Evolutionary conservation across 805 yeast genomes (phyloP).

Genomic region (Lipomyces mesembrius): DNA sequence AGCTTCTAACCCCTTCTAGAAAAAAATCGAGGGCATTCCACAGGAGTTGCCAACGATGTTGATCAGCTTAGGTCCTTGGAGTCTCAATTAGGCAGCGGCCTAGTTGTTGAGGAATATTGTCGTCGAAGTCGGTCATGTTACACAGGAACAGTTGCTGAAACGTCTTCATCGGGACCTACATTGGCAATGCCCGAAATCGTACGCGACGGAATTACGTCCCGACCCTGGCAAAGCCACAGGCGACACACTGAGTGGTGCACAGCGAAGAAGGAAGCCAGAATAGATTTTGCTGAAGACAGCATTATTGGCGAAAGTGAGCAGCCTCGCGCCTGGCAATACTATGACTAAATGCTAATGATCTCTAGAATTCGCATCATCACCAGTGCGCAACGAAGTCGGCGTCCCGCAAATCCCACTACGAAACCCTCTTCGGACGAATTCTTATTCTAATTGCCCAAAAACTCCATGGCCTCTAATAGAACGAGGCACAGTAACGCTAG

Average conservation of each 20-base stretch:
- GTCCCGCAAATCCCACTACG: neutral
- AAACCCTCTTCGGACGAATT: neutral
- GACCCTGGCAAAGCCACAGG: neutral
- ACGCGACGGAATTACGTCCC: neutral
- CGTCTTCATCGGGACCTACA: neutral
- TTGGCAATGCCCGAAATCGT: neutral
- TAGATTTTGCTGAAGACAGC: neutral
- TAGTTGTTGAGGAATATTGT: neutral
- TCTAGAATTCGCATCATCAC: neutral
- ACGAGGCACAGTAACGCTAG: neutral
- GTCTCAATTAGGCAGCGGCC: neutral
- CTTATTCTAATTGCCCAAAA: constrained; percentile 3
- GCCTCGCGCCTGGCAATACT: neutral
- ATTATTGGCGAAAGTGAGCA: neutral
- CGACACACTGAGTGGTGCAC: neutral
- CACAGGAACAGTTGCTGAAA: neutral
- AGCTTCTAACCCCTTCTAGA: neutral
- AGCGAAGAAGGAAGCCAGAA: neutral
- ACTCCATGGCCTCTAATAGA: neutral
- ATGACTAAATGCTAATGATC: neutral
- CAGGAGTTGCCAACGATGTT: neutral
- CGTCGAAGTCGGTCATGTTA: neutral
- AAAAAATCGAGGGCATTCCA: neutral
- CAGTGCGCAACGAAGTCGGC: neutral
- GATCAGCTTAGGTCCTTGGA: neutral